phyloP scores from a whole-genome alignment of 2,329 filamentous ascomycete genomes.

The Clarireedia hainanense region DNA sequence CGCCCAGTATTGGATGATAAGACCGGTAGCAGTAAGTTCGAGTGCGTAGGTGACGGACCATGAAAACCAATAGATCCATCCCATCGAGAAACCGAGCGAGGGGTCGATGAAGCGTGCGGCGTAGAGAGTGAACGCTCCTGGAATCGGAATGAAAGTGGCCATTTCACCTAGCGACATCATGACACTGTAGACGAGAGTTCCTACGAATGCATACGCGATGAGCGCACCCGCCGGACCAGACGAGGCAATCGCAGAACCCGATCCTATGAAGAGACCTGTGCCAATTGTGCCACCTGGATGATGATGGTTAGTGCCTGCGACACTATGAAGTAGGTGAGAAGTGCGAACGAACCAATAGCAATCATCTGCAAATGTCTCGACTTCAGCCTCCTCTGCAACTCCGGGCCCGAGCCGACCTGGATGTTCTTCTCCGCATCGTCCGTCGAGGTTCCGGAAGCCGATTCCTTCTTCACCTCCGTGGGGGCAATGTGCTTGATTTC shows the following conservation, averaged over 20 bases:
- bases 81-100: constrained; percentile 67
- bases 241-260: constrained; percentile 52
- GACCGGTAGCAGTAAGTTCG: constrained; percentile 62
- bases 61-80: constrained; percentile 78
- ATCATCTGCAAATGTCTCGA: constrained; percentile 61
- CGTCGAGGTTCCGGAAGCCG: background rate
- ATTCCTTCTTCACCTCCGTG: constrained; percentile 1
- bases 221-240: constrained; percentile 60
- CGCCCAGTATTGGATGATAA: constrained; percentile 73
- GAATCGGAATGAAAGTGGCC: constrained; percentile 68
- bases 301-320: background rate
- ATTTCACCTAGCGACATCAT: constrained; percentile 67
- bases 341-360: constrained; percentile 38
- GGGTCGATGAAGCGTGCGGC: constrained; percentile 68
- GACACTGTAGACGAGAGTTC: constrained; percentile 65
- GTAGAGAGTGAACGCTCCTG: constrained; percentile 70
- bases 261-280: constrained; percentile 65
- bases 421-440: constrained; percentile 5
- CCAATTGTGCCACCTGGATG: constrained; percentile 54
- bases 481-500: background rate
- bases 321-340: constrained; percentile 14
- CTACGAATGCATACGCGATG: constrained; percentile 62
- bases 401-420: constrained; percentile 5
- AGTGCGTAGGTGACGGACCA: constrained; percentile 68
- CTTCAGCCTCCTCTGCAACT: constrained; percentile 35